phyloP scores from a whole-genome alignment of 768 basidiomycete genomes.

The Lentinula boryana region DNA sequence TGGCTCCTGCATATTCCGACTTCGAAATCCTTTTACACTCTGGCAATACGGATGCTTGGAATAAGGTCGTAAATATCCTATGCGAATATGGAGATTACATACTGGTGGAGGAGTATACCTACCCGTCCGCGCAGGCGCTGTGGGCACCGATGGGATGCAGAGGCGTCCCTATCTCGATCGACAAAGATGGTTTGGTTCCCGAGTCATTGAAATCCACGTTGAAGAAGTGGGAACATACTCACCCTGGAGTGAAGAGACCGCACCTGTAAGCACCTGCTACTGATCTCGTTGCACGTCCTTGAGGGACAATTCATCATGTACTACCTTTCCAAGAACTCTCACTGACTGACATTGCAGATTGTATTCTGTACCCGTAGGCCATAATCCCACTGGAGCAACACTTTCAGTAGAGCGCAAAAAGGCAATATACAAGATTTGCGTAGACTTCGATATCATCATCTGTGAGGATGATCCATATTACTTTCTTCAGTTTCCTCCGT shows the following conservation, averaged over 20 bases:
- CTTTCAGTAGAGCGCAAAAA: slow-evolving; percentile 49
- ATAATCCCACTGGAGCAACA: slow-evolving; percentile 59
- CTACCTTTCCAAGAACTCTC: no score
- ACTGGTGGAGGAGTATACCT: slow-evolving; percentile 32
- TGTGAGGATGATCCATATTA: slow-evolving; percentile 64
- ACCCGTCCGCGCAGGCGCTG: slow-evolving; percentile 29
- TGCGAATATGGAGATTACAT: slow-evolving; percentile 15
- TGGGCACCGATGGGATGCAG: slow-evolving; percentile 23
- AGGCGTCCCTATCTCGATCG: slow-evolving; percentile 40
- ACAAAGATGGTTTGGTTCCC: slow-evolving; percentile 44
- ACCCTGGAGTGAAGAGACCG: slow-evolving; percentile 37
- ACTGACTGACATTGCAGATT: slow-evolving; percentile 19
- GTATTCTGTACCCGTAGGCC: slow-evolving; percentile 54
- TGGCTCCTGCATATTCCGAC: slow-evolving; percentile 7
- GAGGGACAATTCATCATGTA: background rate
- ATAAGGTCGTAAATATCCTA: slow-evolving; percentile 9
- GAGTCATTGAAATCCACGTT: slow-evolving; percentile 39
- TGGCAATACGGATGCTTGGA: slow-evolving; percentile 9
- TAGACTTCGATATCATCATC: slow-evolving; percentile 60
- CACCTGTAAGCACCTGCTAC: slow-evolving; percentile 41
- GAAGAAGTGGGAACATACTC: slow-evolving; percentile 33
- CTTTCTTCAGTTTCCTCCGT: slow-evolving; percentile 35
- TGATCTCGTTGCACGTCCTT: background rate
- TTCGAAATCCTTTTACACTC: slow-evolving; percentile 6
- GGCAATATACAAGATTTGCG: slow-evolving; percentile 53